These are phyloP conservation scores for Hyphopichia buzzinii DNA, from an alignment of 1,139 yeast species.

Conservation along the genomic window DNA sequence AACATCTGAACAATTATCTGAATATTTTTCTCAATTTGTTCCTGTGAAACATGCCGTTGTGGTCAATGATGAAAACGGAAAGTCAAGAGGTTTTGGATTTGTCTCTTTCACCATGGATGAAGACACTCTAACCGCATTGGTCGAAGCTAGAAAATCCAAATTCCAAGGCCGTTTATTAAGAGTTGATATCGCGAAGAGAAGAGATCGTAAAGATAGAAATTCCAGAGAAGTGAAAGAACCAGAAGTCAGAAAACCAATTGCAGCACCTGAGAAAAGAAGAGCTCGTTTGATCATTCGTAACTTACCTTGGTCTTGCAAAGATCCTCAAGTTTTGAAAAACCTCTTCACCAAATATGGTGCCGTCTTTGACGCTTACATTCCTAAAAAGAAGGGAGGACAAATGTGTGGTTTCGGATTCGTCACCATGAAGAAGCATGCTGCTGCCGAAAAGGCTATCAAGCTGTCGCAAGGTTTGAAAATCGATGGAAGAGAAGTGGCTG, in stretches of 20 bases:
- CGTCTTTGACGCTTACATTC: slow-evolving; percentile 86
- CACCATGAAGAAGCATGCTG: slow-evolving; percentile 75
- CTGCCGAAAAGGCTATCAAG: slow-evolving; percentile 81
- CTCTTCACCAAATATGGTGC: slow-evolving; percentile 78
- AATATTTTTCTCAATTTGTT: slow-evolving; percentile 84
- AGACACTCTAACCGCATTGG: slow-evolving; percentile 77
- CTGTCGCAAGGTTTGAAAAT: slow-evolving; percentile 72
- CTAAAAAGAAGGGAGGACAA: slow-evolving; percentile 81
- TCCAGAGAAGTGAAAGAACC: slow-evolving; percentile 13
- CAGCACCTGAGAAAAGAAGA: slow-evolving; percentile 55
- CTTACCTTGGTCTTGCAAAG: slow-evolving; percentile 93
- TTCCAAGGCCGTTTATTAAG: slow-evolving; percentile 66
- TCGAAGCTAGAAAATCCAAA: slow-evolving; percentile 61
- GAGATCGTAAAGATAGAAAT: slow-evolving; percentile 62
- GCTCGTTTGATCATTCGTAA: slow-evolving; percentile 88
- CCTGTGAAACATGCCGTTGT: slow-evolving; percentile 96
- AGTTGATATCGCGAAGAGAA: slow-evolving; percentile 87
- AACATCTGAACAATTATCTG: slow-evolving; percentile 75
- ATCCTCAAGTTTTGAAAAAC: slow-evolving; percentile 67
- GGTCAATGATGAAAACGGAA: slow-evolving; percentile 72
- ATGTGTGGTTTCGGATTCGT: slow-evolving; percentile 96
- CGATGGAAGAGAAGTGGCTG: slow-evolving; percentile 90
- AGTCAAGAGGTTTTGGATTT: slow-evolving; percentile 92
- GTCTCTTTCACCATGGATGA: slow-evolving; percentile 86
- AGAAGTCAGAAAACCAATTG: slow-evolving; percentile 18